Conservation (phyloP, 2,329 filamentous ascomycete genomes). For the Phyllachora maydis region DNA sequence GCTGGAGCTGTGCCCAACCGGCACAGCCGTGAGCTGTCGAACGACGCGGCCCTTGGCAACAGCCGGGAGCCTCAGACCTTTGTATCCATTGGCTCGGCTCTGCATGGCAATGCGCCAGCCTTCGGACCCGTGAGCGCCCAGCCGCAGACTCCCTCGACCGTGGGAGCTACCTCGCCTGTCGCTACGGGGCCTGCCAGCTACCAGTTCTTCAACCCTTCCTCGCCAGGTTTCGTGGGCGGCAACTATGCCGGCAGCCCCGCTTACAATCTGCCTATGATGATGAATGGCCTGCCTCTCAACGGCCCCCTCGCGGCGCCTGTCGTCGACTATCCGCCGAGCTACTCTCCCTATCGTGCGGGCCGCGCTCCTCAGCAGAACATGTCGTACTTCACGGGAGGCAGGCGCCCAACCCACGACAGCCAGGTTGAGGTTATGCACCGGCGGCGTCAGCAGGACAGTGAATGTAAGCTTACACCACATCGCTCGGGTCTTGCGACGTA, state of each 20-base stretch:
- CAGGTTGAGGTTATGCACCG: slow-evolving; percentile 57
- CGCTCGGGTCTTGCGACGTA: slow-evolving; percentile 1
- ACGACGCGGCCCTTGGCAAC: slow-evolving; percentile 22
- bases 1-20: slow-evolving; percentile 42
- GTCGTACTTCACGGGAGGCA: too few species aligned
- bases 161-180: slow-evolving; percentile 9
- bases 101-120: slow-evolving; percentile 62
- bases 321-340: too few species aligned
- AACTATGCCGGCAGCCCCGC: too few species aligned
- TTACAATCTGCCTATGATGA: too few species aligned
- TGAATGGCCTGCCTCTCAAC: too few species aligned
- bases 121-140: slow-evolving; percentile 46
- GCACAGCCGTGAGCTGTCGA: slow-evolving; percentile 53
- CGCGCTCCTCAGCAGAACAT: too few species aligned
- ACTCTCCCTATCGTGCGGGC: too few species aligned
- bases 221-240: too few species aligned
- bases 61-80: slow-evolving; percentile 37
- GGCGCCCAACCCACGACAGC: too few species aligned
- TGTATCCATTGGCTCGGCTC: slow-evolving; percentile 46
- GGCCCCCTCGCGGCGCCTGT: too few species aligned
- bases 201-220: slow-evolving; percentile 4
- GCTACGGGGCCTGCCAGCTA: slow-evolving; percentile 6
- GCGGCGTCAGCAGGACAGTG: slow-evolving; percentile 53
- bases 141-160: slow-evolving; percentile 11
- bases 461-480: too few species aligned